Evolutionary conservation across 2,329 filamentous ascomycete species (phyloP), one percentile per base, ranked within the genome.

Genomic region (Cordyceps javanica): DNA sequence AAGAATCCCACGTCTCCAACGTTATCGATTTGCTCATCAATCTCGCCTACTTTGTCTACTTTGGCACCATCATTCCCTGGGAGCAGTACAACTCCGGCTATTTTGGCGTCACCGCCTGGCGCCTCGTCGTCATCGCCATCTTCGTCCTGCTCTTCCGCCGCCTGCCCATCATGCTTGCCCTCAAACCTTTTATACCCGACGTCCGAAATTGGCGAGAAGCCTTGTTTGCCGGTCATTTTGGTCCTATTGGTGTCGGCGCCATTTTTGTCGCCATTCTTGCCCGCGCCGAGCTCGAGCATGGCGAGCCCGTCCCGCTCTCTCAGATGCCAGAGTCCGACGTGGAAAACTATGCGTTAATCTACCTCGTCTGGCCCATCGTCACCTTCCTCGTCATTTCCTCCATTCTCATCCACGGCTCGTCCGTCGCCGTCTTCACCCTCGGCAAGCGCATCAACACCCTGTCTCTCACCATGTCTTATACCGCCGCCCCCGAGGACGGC

Each of bases 191-290:
- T 6, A 97, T 99, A 71, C 93, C 94, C 0, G 94, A 99, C 68
- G 86, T 99, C 66, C 97, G 97, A 74, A 97, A 93, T 0, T 99
- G 94, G 93, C 87, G 94, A 65, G 94, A 99, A 70, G 93, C 94
- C 6, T 77, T 97, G 1, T 99, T 99, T 69, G 94, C 94, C 16
- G 94, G 94, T 2, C 94, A 99, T 70, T 99, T 99, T 68, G 94
- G 94, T 7, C 94, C 94, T 28, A 97, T 99, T 64, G 94, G 94
- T 55, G 94, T 99, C 55, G 94, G 94, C 60, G 94, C 93, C 61
- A 92, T 99, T 59, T 99, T 99, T 63, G 88, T 96, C 49, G 91
- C 91, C 21, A 96, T 99, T 59, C 78, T 99, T 49, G 91, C 94
- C 19, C 82, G 93, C 67, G 92, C 91, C n/a, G 94, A 99, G 70